These are phyloP conservation scores for Plasmodium cynomolgi DNA, from an alignment of 169 alveolate species.

Conservation along the genomic window DNA sequence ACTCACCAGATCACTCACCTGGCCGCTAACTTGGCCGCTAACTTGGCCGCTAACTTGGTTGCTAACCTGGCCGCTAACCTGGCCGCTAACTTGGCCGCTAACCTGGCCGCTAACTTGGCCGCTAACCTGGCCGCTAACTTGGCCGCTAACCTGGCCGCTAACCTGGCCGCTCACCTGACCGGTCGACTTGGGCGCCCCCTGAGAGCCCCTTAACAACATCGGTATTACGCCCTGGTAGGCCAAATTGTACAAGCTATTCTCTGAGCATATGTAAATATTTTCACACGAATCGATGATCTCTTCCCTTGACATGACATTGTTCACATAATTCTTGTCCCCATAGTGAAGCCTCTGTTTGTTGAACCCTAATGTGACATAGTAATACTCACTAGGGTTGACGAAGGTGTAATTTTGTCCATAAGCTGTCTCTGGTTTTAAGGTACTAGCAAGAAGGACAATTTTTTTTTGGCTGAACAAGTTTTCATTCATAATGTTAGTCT, in stretches of 20 bases:
- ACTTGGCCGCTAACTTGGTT: too few relatives aligned
- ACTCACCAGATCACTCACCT: too few relatives aligned
- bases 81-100: neutral
- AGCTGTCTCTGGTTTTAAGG: conserved; percentile 99
- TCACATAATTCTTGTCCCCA: conserved; percentile 82
- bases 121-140: neutral
- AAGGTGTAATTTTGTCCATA: conserved; percentile 99
- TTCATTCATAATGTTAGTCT: conserved; percentile 14
- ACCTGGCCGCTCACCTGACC: neutral
- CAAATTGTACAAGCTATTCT: conserved; percentile 90
- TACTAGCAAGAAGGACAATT: conserved; percentile 94
- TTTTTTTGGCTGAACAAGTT: conserved; percentile 9
- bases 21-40: neutral
- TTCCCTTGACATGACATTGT: conserved; percentile 70
- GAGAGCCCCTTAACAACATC: neutral
- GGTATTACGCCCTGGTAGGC: conserved; percentile 93
- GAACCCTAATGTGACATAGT: conserved; percentile 85
- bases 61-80: neutral
- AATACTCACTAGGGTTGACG: conserved; percentile 97
- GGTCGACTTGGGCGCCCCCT: neutral
- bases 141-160: neutral
- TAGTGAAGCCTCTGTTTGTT: conserved; percentile 75
- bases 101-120: neutral
- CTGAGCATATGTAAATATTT: conserved; percentile 80
- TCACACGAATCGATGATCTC: conserved; percentile 77